A percentile compares a stretch with the other conserved stretches of the same genome.
These are phyloP conservation scores for Neofusicoccum sp. DNA, from an alignment of 2,329 filamentous ascomycete species.

Conservation along the genomic window DNA sequence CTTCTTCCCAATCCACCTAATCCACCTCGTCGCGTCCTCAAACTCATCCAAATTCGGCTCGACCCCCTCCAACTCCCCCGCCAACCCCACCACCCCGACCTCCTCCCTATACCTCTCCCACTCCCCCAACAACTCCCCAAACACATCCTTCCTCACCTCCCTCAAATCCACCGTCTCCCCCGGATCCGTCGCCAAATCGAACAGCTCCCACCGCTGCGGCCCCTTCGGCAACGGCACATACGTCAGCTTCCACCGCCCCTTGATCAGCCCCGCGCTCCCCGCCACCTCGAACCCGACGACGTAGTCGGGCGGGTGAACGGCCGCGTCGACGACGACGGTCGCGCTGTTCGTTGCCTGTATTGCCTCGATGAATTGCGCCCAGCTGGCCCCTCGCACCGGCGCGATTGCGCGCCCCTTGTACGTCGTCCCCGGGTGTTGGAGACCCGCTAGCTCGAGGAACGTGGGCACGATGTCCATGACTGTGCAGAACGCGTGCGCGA, in stretches of 20 bases:
- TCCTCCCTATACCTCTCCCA: slow-evolving; percentile 23
- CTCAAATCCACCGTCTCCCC: slow-evolving; percentile 17
- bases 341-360: neutral
- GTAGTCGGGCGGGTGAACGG: slow-evolving; percentile 6
- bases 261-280: slow-evolving; percentile 10
- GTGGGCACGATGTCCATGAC: slow-evolving; percentile 47
- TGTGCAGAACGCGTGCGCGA: slow-evolving; percentile 55
- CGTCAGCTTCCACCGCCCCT: slow-evolving; percentile 11
- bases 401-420: slow-evolving; percentile 47
- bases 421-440: slow-evolving; percentile 55
- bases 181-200: slow-evolving; percentile 13
- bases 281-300: slow-evolving; percentile 14
- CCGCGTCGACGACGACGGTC: neutral
- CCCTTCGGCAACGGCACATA: slow-evolving; percentile 19
- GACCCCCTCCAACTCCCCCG: neutral
- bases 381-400: slow-evolving; percentile 20
- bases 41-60: slow-evolving; percentile 9
- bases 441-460: slow-evolving; percentile 52
- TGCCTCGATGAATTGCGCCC: slow-evolving; percentile 4
- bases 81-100: slow-evolving; percentile 16
- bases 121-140: slow-evolving; percentile 5
- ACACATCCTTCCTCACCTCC: neutral
- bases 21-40: slow-evolving; percentile 17
- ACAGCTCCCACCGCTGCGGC: slow-evolving; percentile 17
- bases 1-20: slow-evolving; percentile 18